Evolutionary conservation across 768 basidiomycete species (phyloP), one percentile per base, ranked within the genome.

Genomic region (Tulasnella sp.): DNA sequence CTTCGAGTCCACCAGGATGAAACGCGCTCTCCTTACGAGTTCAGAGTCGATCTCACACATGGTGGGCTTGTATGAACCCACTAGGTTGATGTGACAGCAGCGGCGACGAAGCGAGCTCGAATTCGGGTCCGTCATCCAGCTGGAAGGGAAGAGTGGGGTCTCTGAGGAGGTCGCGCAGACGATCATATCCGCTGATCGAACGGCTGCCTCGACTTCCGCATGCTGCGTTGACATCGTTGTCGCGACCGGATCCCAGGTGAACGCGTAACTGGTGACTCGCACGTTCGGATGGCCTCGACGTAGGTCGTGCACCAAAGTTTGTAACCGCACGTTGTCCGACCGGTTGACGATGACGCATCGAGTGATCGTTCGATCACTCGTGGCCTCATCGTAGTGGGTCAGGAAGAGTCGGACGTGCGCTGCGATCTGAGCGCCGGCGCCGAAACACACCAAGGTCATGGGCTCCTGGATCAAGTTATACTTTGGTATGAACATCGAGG

Each of bases 11-110:
- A 92, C 89, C 0, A 89, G 71, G 17, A 92, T 70, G 21, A 72
- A 66, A 50, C 69, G 73, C 0, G 83, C 81, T 2, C 86, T 73
- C 25, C 69, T 65, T 10, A 92, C 69, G 12, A 92, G 74, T 0
- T 70, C 72, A 0, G 65, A 68, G 25, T 86, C 82, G 5, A 91
- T 78, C 67, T 94, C 91, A 44, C 75, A 77, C 92, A 93, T 94
- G 2, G 71, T 66, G 1, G 85, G 85, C 17, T 76, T 92, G 66
- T 88, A 93, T 58, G 45, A 50, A 1, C 63, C 63, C 17, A 61
- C 60, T n/a, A 62, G 59, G 46, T 59, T 59, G 25, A 51, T 34
- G 48, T 50, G 59, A n/a, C n/a, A n/a, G n/a, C 42, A 19, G 19
- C 19, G 42, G 11, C 49, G 9, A 38, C 17, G 27, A 12, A 31